Conservation (phyloP, 2,329 filamentous ascomycete genomes). For the Pyrenochaeta sp. region DNA sequence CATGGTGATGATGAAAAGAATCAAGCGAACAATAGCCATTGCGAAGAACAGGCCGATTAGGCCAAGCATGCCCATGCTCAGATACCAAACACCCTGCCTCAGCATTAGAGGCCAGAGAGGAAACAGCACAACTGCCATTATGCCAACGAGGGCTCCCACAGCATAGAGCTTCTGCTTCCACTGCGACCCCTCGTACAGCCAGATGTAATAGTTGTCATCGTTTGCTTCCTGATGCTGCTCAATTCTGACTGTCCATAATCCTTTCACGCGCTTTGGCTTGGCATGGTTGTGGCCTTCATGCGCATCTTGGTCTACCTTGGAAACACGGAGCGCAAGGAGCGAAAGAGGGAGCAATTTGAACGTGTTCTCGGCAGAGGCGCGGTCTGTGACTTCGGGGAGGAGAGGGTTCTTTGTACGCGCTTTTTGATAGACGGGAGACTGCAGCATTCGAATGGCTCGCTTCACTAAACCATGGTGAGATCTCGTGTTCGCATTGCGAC, state of each 20-base stretch:
- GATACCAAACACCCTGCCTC: conserved; percentile 94
- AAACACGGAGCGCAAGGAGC: conserved; percentile 88
- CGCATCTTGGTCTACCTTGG: conserved; percentile 79
- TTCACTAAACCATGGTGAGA: conserved; percentile 70
- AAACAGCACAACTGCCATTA: conserved; percentile 92
- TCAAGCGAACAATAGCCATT: conserved; percentile 96
- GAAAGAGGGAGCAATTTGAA: conserved; percentile 96
- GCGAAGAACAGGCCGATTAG: conserved; percentile 92
- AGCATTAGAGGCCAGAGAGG: conserved; percentile 93
- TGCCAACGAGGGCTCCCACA: conserved; percentile 77
- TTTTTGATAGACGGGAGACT: conserved; percentile 90
- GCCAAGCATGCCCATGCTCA: conserved; percentile 91
- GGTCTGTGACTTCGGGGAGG: conserved; percentile 86
- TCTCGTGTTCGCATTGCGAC: background rate
- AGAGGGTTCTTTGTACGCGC: conserved; percentile 87
- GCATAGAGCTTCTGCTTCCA: conserved; percentile 94
- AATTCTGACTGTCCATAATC: conserved; percentile 93
- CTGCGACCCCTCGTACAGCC: conserved; percentile 94
- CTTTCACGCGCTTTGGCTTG: conserved; percentile 84
- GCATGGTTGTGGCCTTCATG: conserved; percentile 67
- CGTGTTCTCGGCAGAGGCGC: conserved; percentile 85
- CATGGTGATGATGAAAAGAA: conserved; percentile 92
- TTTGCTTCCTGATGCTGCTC: conserved; percentile 92
- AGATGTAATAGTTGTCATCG: conserved; percentile 93
- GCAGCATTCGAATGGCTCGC: conserved; percentile 87